Base-by-base conservation (phyloP, 2,329 filamentous ascomycete species). In the Aspergillus fijiensis region DNA sequence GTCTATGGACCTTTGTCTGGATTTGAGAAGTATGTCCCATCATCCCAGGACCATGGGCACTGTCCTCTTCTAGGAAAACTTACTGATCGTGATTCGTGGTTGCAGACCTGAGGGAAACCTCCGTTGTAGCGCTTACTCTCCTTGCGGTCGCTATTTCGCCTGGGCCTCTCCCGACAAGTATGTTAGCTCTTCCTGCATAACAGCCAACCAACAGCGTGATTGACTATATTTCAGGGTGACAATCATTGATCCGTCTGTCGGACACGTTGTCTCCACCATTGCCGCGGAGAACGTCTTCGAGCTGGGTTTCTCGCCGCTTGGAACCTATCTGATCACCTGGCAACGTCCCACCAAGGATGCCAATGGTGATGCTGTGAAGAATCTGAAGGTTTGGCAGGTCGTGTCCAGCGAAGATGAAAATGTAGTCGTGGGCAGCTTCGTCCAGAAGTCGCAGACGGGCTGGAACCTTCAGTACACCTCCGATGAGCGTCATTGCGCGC, bases 401-500 rank as follows among this genome's bases (percentile, higher is more conserved):
- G 80, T 91, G 58, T 90, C 94, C 51, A 62, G 67, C 61, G 72
- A 68, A 45, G 85, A 89, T 67, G 89, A 91, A 78, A 83, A 88
- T 63, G 75, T 79, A 70, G 87, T 93, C 31, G 84, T 97, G 50
- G 94, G 93, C 65, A 85, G 87, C 71, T 99, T 96, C 75, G 95
- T 99, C 67, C 95, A 99, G 79, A 97, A 97, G 83, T 90, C 88
- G 66, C 92, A 96, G 81, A 91, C 90, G 50, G 91, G 93, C 72
- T 98, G 94, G 94, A 98, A 97, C 75, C 83, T 99, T 73, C 94
- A 98, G 79, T 99, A 98, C 79, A 96, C 93, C 31, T 85, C 87
- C 60, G 95, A 99, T 74, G 95, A 99, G 83, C 86, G 88, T 75
- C 94, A 91, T 77, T 98, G 94, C 76, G 95, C 94, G 66, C 92